Base-by-base conservation (phyloP, 805 yeast species). In the Nakazawaea laoshanensis region DNA sequence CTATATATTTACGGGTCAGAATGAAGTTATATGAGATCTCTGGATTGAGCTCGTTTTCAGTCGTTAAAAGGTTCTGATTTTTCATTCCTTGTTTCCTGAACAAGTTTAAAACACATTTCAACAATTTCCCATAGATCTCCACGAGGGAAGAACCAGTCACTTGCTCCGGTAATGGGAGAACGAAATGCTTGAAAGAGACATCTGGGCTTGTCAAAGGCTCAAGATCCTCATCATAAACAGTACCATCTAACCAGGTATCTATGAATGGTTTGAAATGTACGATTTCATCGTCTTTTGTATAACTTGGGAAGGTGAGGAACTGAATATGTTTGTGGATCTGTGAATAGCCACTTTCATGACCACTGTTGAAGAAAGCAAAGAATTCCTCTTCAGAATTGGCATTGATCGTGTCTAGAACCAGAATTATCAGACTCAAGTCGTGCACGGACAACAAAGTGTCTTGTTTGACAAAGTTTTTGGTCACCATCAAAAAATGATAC, bases 311-410 rank as follows among this genome's bases (percentile, higher is more conserved):
- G 15, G 63, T 65, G 67, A 89, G 61, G 55, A 87, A 77, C 57
- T 92, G 98, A 41, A 92, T 57, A 57, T 89, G 98, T 50, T 85
- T 87, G 59, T 89, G 98, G 30, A 85, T 81, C 48, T 87, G 92
- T 0, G 96, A 86, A n/a, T 96, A 95, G 1, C 97, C 98, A 40
- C 94, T 74, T 44, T 75, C 67, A 12, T 76, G 74, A 6, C 98
- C 98, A 49, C 86, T 77, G 55, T 89, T 89, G 67, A 76, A 89
- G 55, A 92, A 89, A 0, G 86, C 86, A 51, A 88, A 64, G 65
- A 83, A 79, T 16, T 27, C 27, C 18, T 58, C 35, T 5, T 26
- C 19, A 5, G 36, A 57, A 19, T 57, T 59, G 9, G 52, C 59
- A 46, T 74, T 71, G 32, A 80, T 57, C n/a, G 57, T 58, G 10